Base-by-base conservation (phyloP, 192 early-diverging fungal species). In the Mortierella claussenii region DNA sequence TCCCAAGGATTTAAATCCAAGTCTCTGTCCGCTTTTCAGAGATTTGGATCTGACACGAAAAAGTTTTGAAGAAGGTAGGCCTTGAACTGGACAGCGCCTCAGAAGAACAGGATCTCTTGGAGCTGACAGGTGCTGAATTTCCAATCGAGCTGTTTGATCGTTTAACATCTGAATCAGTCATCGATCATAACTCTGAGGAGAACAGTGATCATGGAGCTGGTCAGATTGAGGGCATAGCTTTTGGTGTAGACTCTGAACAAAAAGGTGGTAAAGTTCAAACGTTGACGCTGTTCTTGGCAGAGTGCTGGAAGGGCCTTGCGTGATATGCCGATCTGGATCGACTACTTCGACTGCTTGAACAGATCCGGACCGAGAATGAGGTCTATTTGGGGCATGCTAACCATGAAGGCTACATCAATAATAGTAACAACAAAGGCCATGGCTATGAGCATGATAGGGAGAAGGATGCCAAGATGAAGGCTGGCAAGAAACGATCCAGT, bases 271-370 rank as follows among this genome's bases (percentile, higher is more conserved):
- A n/a, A n/a, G n/a, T n/a, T n/a, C n/a, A 31, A 46, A 30, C 23
- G 30, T 4, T 60, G 57, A 12, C 36, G 17, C 21, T 7, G 23
- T 60, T 60, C 30, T 45, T 48, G 31, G 6, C n/a, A 1, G 21
- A 15, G 8, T 61, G 50, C 32, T 61, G 59, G 59, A 61, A 61
- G 23, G 50, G 50, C 5, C 31, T 61, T 17, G 27, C 59, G 27
- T 28, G 46, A 12, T 50, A 61, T 61, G 59, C 32, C 7, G 59
- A 61, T 37, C 32, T 20, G 28, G 44, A 44, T 31, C 43, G 57
- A 26, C 57, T 60, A 4, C 23, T 60, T 24, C 8, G 20, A 20
- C 24, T 44, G 4, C 27, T 60, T 23, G 57, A 60, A 31, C 37
- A 46, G 26, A 44, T 60, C 21, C 57, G 57, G 15, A 27, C 15